phyloP scores from a whole-genome alignment of 768 basidiomycete genomes.

The Amanita polypyramis region DNA sequence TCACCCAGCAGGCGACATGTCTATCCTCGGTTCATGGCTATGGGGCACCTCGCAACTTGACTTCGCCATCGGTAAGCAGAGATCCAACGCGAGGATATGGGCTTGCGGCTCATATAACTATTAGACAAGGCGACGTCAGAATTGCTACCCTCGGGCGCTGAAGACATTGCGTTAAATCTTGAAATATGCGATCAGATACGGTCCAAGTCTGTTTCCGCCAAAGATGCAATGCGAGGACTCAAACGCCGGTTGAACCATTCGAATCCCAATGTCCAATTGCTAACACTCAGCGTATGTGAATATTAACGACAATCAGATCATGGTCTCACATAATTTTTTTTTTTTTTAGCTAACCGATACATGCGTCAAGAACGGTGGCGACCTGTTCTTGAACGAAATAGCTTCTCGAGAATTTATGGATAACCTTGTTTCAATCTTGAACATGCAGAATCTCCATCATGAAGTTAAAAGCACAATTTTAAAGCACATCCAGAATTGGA shows the following conservation, averaged over 20 bases:
- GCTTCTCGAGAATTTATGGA: slow-evolving; percentile 90
- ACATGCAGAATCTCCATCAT: slow-evolving; percentile 61
- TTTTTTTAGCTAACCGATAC: slow-evolving; percentile 75
- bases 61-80: slow-evolving; percentile 64
- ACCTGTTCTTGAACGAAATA: slow-evolving; percentile 77
- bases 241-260: slow-evolving; percentile 83
- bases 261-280: slow-evolving; percentile 91
- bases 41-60: slow-evolving; percentile 82
- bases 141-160: slow-evolving; percentile 67
- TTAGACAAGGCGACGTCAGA: slow-evolving; percentile 94
- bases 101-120: slow-evolving; percentile 1
- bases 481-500: slow-evolving; percentile 87
- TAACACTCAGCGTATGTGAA: slow-evolving; percentile 71
- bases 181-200: slow-evolving; percentile 97
- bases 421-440: slow-evolving; percentile 83
- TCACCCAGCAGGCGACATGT: slow-evolving; percentile 25
- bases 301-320: neutral
- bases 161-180: slow-evolving; percentile 88
- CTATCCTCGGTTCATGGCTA: slow-evolving; percentile 55
- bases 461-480: slow-evolving; percentile 79
- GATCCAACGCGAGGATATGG: neutral
- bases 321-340: slow-evolving; percentile 24
- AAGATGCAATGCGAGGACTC: slow-evolving; percentile 81
- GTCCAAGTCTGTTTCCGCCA: slow-evolving; percentile 77
- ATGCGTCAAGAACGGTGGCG: slow-evolving; percentile 96